phyloP scores from a whole-genome alignment of 2,329 filamentous ascomycete genomes.

The Venturia pyrina region DNA sequence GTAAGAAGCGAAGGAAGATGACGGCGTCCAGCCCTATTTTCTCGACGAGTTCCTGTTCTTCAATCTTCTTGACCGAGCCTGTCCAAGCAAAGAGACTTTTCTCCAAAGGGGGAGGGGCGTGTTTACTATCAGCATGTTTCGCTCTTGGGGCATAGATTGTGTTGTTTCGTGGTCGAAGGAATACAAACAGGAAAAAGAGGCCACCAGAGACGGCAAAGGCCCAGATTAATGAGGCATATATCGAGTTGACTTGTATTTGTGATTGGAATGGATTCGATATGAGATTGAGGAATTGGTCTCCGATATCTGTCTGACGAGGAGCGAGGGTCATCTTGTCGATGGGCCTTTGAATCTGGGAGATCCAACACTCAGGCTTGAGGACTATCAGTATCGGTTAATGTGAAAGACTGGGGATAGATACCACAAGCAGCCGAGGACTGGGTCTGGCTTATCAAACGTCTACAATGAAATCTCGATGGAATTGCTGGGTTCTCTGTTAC shows the following conservation, averaged over 20 bases:
- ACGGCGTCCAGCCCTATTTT: slow-evolving; percentile 84
- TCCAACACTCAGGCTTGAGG: neutral
- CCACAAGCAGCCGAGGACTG: neutral
- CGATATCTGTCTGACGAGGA: neutral
- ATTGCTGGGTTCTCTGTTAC: neutral
- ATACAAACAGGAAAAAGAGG: slow-evolving; percentile 72
- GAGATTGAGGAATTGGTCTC: slow-evolving; percentile 7
- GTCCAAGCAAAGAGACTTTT: slow-evolving; percentile 84
- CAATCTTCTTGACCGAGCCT: slow-evolving; percentile 63
- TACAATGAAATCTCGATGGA: neutral
- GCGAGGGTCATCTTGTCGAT: neutral
- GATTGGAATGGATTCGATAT: slow-evolving; percentile 12
- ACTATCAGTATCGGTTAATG: neutral
- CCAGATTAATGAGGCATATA: slow-evolving; percentile 70
- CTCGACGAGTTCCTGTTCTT: slow-evolving; percentile 67
- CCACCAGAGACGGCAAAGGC: slow-evolving; percentile 65
- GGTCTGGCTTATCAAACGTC: neutral
- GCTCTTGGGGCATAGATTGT: slow-evolving; percentile 90
- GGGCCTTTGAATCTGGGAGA: neutral
- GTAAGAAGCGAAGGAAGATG: slow-evolving; percentile 76
- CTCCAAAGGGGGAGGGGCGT: slow-evolving; percentile 75
- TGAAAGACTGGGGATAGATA: neutral
- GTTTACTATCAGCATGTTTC: slow-evolving; percentile 83
- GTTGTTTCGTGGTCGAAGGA: slow-evolving; percentile 82
- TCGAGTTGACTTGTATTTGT: slow-evolving; percentile 42